Evolutionary conservation across 208 protist species (phyloP).

Genomic region (Leishmania amazonensis): DNA sequence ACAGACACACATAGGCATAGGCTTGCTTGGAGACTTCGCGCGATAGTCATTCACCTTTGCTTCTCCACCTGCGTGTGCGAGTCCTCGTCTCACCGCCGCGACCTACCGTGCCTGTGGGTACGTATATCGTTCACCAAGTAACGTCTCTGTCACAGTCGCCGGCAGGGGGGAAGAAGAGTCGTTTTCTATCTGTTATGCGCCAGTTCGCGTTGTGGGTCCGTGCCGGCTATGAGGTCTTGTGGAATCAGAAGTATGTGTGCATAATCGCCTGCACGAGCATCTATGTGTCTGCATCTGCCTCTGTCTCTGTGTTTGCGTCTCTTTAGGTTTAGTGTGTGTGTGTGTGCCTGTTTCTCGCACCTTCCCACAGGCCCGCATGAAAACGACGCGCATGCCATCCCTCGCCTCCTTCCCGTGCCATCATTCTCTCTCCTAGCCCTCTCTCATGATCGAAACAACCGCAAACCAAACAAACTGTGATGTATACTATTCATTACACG

Average conservation of each 20-base stretch:
- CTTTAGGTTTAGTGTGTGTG: background rate
- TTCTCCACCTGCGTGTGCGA: background rate
- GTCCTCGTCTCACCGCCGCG: background rate
- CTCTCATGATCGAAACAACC: background rate
- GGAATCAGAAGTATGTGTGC: background rate
- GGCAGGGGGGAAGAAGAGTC: background rate
- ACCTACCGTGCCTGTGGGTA: background rate
- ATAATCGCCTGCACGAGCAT: background rate
- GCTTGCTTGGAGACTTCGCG: background rate
- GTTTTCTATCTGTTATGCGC: background rate
- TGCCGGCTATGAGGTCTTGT: background rate
- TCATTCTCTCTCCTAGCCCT: background rate
- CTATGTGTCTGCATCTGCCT: background rate
- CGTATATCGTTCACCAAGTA: background rate
- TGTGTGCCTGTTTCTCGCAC: background rate
- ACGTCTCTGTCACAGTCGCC: background rate
- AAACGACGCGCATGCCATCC: background rate
- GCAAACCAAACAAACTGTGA: too few relatives aligned
- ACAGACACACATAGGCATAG: background rate
- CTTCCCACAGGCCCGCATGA: background rate
- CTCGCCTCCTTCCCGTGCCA: background rate
- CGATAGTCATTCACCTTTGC: background rate
- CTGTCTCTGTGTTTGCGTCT: background rate
- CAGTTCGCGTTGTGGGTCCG: background rate
- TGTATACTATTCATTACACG: too few relatives aligned